Percentiles rank a stretch among this genome's conserved stretches.
phyloP scores from a whole-genome alignment of 768 basidiomycete genomes.

The Trichaptum fuscoviolaceum region DNA sequence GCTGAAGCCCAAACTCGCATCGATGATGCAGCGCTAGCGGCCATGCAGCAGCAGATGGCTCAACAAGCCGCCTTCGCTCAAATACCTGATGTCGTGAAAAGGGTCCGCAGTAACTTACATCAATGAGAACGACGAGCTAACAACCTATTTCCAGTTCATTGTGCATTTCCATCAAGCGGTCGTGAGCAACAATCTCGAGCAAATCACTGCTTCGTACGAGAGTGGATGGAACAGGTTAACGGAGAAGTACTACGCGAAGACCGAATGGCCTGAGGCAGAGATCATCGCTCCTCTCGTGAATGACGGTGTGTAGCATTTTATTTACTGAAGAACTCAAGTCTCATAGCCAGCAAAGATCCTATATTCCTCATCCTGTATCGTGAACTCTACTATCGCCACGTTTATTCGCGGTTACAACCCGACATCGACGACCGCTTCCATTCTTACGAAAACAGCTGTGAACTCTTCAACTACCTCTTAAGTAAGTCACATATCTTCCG shows the following conservation, averaged over 20 bases:
- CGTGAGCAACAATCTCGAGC: slow-evolving; percentile 81
- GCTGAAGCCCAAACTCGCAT: slow-evolving; percentile 50
- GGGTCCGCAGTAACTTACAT: slow-evolving; percentile 40
- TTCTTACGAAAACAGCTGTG: slow-evolving; percentile 97
- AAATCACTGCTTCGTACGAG: slow-evolving; percentile 92
- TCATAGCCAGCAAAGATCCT: slow-evolving; percentile 49
- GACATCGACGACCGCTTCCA: slow-evolving; percentile 98
- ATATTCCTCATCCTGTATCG: slow-evolving; percentile 97
- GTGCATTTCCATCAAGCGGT: slow-evolving; percentile 94
- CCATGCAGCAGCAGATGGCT: slow-evolving; percentile 79
- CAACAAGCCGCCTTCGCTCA: slow-evolving; percentile 78
- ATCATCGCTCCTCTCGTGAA: slow-evolving; percentile 91
- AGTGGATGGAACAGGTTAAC: slow-evolving; percentile 97
- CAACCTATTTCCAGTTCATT: slow-evolving; percentile 61
- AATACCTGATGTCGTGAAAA: slow-evolving; percentile 87
- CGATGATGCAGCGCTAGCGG: slow-evolving; percentile 62
- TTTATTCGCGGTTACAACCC: slow-evolving; percentile 92
- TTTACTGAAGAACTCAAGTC: slow-evolving; percentile 1
- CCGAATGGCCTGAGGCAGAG: slow-evolving; percentile 98
- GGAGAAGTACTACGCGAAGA: slow-evolving; percentile 90
- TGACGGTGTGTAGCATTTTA: slow-evolving; percentile 54
- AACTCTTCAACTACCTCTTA: slow-evolving; percentile 94
- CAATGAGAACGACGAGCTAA: slow-evolving; percentile 8
- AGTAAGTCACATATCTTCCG: slow-evolving; percentile 45
- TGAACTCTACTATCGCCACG: slow-evolving; percentile 92